Percentiles rank a stretch among this genome's conserved stretches.
phyloP scores from a whole-genome alignment of 345 rosid genomes.

The Salix purpurea region DNA sequence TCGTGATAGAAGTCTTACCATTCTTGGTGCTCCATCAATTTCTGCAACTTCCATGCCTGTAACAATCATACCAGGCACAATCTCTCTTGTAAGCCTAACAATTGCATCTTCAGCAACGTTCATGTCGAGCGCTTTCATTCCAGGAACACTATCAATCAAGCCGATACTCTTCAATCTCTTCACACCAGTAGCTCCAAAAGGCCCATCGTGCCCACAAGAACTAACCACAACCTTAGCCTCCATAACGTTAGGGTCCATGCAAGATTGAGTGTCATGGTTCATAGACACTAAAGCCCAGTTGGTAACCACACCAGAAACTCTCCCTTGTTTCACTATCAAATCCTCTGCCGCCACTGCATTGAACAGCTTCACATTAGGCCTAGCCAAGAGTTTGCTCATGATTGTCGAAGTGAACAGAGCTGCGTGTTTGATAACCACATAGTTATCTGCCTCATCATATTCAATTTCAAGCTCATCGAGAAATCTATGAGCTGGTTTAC shows the following conservation, averaged over 20 bases:
- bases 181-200: slow-evolving; percentile 87
- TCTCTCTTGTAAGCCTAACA: slow-evolving; percentile 17
- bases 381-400: slow-evolving; percentile 90
- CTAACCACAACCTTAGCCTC: slow-evolving; percentile 94
- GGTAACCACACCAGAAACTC: slow-evolving; percentile 90
- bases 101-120: slow-evolving; percentile 17
- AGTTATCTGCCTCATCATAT: slow-evolving; percentile 76
- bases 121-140: slow-evolving; percentile 19
- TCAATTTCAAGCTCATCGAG: slow-evolving; percentile 66
- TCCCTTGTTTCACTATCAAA: slow-evolving; percentile 65
- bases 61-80: slow-evolving; percentile 21
- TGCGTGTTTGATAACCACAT: slow-evolving; percentile 79
- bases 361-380: slow-evolving; percentile 92
- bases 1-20: slow-evolving; percentile 9
- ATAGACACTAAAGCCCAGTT: slow-evolving; percentile 93
- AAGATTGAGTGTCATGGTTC: slow-evolving; percentile 95
- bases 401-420: slow-evolving; percentile 88
- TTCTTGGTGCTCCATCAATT: slow-evolving; percentile 20
- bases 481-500: slow-evolving; percentile 84
- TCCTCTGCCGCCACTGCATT: slow-evolving; percentile 93
- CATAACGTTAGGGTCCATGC: slow-evolving; percentile 97
- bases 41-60: slow-evolving; percentile 25
- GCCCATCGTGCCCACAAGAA: slow-evolving; percentile 92
- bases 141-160: slow-evolving; percentile 17
- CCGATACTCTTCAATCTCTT: slow-evolving; percentile 18